Evolutionary conservation across 139 green algal genomes (phyloP), one percentile per base, ranked within the genome.

Genomic region (Diplosphaera chodatii): DNA sequence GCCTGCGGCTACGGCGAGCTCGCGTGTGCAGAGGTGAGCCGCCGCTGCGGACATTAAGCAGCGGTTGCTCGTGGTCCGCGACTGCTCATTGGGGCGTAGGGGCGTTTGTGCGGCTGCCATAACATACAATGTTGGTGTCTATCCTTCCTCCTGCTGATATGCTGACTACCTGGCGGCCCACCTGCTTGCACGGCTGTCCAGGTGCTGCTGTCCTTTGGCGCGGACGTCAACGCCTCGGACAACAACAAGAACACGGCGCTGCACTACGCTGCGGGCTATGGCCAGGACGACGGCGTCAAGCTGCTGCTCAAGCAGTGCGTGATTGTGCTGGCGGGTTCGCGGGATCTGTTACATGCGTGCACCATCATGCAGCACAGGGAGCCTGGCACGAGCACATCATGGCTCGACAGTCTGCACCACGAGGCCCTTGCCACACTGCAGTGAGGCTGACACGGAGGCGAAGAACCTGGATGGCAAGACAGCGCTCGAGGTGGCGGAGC

Each of bases 381-480:
- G n/a, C n/a, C n/a, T n/a, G n/a, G n/a, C n/a, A n/a, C n/a, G n/a
- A n/a, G n/a, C n/a, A n/a, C n/a, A n/a, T n/a, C n/a, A n/a, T n/a
- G n/a, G n/a, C n/a, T n/a, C n/a, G n/a, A n/a, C n/a, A n/a, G n/a
- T n/a, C n/a, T n/a, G n/a, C n/a, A n/a, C n/a, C n/a, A n/a, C n/a
- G n/a, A n/a, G n/a, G n/a, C n/a, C n/a, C n/a, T n/a, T n/a, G n/a
- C n/a, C n/a, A n/a, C n/a, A 18, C 48, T 70, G 71, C 85, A 95
- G 86, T 40, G 80, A 81, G n/a, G 89, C 88, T 3, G 84, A 90
- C 74, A 56, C 76, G 64, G 62, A 70, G 15, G 69, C 82, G 27
- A 92, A 92, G 79, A 97, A 97, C 70, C 71, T 78, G 25, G 95
- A 99, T 73, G 90, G 85, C 71, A 98, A 99, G 87, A 97, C 92